Evolutionary conservation across 2,329 filamentous ascomycete genomes (phyloP).

Genomic region (Saccharata proteae): DNA sequence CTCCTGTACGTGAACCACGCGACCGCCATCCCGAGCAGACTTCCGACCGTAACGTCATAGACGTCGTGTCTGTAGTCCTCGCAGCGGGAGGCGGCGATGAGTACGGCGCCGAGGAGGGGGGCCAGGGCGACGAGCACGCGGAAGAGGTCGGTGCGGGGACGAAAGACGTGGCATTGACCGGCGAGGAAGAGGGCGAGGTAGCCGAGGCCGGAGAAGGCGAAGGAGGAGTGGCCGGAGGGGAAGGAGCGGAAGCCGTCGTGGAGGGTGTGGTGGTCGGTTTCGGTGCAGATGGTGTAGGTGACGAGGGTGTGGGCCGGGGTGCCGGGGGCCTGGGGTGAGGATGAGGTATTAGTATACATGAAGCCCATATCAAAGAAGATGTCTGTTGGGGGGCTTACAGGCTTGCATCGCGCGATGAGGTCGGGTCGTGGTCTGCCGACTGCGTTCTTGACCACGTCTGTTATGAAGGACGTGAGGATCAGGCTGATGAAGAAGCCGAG

Average conservation of each 20-base stretch:
- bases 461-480: slow-evolving; percentile 68
- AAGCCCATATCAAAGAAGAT: no score
- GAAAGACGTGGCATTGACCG: slow-evolving; percentile 49
- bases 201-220: slow-evolving; percentile 66
- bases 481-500: slow-evolving; percentile 67
- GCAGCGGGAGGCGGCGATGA: slow-evolving; percentile 50
- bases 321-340: slow-evolving; percentile 23
- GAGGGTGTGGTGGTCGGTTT: slow-evolving; percentile 53
- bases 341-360: neutral
- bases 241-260: slow-evolving; percentile 81
- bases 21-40: slow-evolving; percentile 40
- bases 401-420: slow-evolving; percentile 76
- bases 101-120: slow-evolving; percentile 43
- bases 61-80: slow-evolving; percentile 55
- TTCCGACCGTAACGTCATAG: slow-evolving; percentile 47
- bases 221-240: slow-evolving; percentile 68
- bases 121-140: slow-evolving; percentile 42
- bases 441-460: slow-evolving; percentile 77
- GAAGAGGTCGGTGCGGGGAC: slow-evolving; percentile 45
- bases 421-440: slow-evolving; percentile 78
- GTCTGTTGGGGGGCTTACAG: slow-evolving; percentile 28
- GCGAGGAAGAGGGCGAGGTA: slow-evolving; percentile 61
- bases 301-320: slow-evolving; percentile 45
- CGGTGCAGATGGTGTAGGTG: slow-evolving; percentile 59
- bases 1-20: slow-evolving; percentile 48